Evolutionary conservation across 139 green algal genomes (phyloP).

Genomic region (Closterium sp.): DNA sequence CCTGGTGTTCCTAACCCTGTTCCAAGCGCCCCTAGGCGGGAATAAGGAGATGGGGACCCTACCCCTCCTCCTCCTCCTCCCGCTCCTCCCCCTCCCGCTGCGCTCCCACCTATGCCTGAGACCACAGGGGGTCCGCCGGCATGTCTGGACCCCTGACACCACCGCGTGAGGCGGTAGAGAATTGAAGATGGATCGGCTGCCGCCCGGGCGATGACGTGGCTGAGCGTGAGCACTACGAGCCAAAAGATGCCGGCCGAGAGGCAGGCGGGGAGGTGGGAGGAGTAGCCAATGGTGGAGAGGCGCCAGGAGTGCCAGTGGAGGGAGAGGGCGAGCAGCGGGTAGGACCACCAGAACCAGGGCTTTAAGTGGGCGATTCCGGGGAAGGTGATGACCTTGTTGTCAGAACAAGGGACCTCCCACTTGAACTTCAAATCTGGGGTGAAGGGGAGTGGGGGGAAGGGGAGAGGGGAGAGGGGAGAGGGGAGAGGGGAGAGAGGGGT

Average conservation of each 20-base stretch:
- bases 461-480: too few species aligned
- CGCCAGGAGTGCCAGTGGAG: constrained; percentile 22
- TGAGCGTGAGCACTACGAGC: not conserved
- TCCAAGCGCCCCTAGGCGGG: not conserved
- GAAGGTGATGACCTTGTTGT: constrained; percentile 47
- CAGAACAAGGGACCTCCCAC: constrained; percentile 43
- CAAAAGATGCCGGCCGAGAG: not conserved
- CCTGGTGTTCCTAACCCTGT: not conserved
- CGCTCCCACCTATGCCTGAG: not conserved
- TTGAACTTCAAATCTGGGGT: constrained; percentile 6
- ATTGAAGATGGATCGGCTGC: not conserved
- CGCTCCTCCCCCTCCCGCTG: not conserved
- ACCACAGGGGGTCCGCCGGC: not conserved
- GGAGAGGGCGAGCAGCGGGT: constrained; percentile 35
- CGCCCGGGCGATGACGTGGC: not conserved
- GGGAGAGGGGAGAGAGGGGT: not conserved
- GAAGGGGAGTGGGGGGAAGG: too few species aligned
- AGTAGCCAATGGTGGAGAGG: not conserved
- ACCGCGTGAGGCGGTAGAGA: not conserved
- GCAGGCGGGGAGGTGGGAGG: constrained; percentile 3
- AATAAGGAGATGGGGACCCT: not conserved
- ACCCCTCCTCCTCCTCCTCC: not conserved
- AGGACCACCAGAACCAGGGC: constrained; percentile 54
- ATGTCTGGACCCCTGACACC: not conserved
- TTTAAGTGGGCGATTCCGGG: constrained; percentile 27